Evolutionary conservation across 2,329 filamentous ascomycete genomes (phyloP).

Genomic region (Fulvia fulva): DNA sequence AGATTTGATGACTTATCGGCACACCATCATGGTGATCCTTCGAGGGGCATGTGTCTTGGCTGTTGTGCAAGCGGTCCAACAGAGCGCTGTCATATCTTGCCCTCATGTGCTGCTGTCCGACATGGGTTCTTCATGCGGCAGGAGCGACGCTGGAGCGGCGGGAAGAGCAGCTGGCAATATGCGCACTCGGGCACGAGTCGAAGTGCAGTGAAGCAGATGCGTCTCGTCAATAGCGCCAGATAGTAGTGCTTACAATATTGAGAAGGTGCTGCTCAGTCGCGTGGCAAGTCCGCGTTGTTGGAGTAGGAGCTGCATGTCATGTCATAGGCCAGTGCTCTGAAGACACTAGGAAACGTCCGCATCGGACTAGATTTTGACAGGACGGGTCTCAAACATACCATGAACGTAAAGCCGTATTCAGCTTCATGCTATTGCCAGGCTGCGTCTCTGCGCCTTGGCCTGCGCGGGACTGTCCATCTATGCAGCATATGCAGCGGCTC

Average conservation of each 20-base stretch:
- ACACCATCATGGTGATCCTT: background rate
- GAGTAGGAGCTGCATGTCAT: background rate
- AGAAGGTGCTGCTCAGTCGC: background rate
- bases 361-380: background rate
- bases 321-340: background rate
- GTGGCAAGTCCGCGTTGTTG: background rate
- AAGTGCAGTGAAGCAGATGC: background rate
- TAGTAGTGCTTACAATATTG: background rate
- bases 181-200: background rate
- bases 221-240: background rate
- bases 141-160: background rate
- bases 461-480: slow-evolving; percentile 11
- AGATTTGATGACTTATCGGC: too few species aligned
- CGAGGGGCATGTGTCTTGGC: background rate
- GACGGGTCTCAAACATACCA: slow-evolving; percentile 1
- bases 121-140: background rate
- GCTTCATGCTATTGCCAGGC: background rate
- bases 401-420: background rate
- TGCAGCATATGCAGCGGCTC: slow-evolving; percentile 9
- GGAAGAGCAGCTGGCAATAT: background rate
- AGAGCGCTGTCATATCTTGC: too few species aligned
- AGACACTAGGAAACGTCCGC: background rate
- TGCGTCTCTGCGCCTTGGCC: slow-evolving; percentile 8
- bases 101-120: background rate
- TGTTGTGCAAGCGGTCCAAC: background rate